Evolutionary conservation across 2,329 filamentous ascomycete genomes (phyloP).

Genomic region (Beauveria scarabaeidicola): DNA sequence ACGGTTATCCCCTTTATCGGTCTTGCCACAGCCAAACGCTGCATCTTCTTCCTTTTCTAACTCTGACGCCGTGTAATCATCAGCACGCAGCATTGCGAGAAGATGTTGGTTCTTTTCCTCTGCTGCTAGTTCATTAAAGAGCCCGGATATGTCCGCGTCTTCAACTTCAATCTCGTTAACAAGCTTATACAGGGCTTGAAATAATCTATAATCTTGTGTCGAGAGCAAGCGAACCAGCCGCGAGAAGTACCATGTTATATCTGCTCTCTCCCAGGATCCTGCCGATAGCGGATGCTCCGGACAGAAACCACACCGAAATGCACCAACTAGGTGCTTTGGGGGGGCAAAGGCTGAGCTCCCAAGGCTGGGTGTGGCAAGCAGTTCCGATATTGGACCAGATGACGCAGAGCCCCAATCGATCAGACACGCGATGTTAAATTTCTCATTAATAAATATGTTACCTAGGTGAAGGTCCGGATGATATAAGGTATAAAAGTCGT

Average conservation of each 20-base stretch:
- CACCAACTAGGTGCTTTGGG: not conserved
- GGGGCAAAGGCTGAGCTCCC: not conserved
- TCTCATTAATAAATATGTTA: conserved; percentile 20
- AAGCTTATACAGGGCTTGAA: conserved; percentile 12
- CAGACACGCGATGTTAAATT: conserved; percentile 18
- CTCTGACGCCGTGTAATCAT: conserved; percentile 12
- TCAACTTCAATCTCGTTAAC: conserved; percentile 1
- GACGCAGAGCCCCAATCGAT: conserved; percentile 19
- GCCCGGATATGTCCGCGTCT: not conserved
- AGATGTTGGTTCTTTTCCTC: conserved; percentile 10
- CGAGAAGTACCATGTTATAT: conserved; percentile 14
- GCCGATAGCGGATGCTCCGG: not conserved
- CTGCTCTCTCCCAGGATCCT: conserved; percentile 9
- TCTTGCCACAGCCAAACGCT: not conserved
- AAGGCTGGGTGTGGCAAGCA: conserved; percentile 5
- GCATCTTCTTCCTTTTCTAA: not conserved
- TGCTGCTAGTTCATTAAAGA: conserved; percentile 12
- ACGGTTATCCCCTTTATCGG: not conserved
- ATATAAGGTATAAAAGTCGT: conserved; percentile 12
- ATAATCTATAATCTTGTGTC: conserved; percentile 13
- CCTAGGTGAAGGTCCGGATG: conserved; percentile 19
- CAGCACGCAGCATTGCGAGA: conserved; percentile 6
- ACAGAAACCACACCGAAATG: conserved; percentile 12
- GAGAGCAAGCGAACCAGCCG: conserved; percentile 15
- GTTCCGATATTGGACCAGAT: conserved; percentile 13